Percentiles rank a stretch among this genome's conserved stretches.
phyloP scores from a whole-genome alignment of 257 asterid species.

The Fraxinus americana region DNA sequence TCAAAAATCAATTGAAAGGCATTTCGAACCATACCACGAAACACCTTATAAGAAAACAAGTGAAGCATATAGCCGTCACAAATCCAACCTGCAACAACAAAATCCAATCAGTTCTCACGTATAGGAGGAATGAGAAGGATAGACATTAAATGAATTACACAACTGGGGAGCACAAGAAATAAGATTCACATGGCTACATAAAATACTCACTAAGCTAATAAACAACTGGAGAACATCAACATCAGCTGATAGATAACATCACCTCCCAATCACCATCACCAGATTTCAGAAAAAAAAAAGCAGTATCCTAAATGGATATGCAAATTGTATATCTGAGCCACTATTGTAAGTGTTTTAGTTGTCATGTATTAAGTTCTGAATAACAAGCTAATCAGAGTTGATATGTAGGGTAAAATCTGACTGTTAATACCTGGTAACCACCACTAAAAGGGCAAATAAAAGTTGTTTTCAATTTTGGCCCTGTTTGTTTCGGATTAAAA shows the following conservation, averaged over 20 bases:
- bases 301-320: neutral
- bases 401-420: neutral
- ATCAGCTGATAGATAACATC: neutral
- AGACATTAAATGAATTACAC: slow-evolving; percentile 1
- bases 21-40: slow-evolving; percentile 65
- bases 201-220: neutral
- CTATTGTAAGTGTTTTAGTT: neutral
- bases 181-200: neutral
- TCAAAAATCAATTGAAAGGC: slow-evolving; percentile 23
- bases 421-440: neutral
- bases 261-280: neutral
- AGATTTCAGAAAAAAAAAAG: too few relatives aligned
- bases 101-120: slow-evolving; percentile 22
- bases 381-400: slow-evolving; percentile 5
- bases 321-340: neutral
- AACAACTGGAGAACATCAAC: neutral
- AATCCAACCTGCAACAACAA: slow-evolving; percentile 75
- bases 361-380: slow-evolving; percentile 4
- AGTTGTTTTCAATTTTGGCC: neutral
- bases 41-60: slow-evolving; percentile 85
- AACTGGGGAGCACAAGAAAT: neutral
- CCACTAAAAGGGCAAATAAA: neutral
- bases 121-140: neutral
- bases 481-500: too few relatives aligned
- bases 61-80: slow-evolving; percentile 91